Conservation (phyloP, 2,329 filamentous ascomycete genomes). For the Colletotrichum abscissum region DNA sequence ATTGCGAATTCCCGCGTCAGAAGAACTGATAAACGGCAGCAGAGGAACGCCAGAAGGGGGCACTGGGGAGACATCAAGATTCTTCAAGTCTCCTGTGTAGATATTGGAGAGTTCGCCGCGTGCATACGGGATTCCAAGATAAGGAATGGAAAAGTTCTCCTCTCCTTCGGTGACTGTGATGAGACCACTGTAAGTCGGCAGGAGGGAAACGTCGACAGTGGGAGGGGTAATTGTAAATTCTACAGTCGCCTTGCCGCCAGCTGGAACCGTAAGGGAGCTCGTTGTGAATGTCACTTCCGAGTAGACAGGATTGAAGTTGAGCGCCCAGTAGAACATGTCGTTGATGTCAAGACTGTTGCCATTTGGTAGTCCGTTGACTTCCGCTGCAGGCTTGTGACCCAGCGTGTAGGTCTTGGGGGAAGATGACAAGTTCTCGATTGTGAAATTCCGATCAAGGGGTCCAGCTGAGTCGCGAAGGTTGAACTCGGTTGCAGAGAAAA, state of each 20-base stretch:
- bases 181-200: conserved; percentile 24
- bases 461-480: conserved; percentile 12
- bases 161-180: conserved; percentile 12
- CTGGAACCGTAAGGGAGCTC: conserved; percentile 6
- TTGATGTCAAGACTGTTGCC: conserved; percentile 1
- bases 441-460: conserved; percentile 9
- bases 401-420: conserved; percentile 18
- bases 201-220: background rate
- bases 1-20: conserved; percentile 12
- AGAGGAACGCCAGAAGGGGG: conserved; percentile 5
- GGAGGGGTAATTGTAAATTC: conserved; percentile 7
- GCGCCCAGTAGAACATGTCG: conserved; percentile 28
- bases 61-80: background rate
- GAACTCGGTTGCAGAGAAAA: conserved; percentile 21
- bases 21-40: conserved; percentile 14
- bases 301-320: conserved; percentile 14
- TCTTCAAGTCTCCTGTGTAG: conserved; percentile 9
- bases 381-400: conserved; percentile 15
- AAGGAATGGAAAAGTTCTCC: conserved; percentile 5
- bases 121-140: conserved; percentile 17
- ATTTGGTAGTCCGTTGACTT: conserved; percentile 14
- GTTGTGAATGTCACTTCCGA: background rate
- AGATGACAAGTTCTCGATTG: conserved; percentile 19
- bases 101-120: conserved; percentile 1
- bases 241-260: conserved; percentile 12